These are phyloP conservation scores for Exophiala xenobiotica DNA, from an alignment of 2,329 filamentous ascomycete genomes.

Conservation along the genomic window DNA sequence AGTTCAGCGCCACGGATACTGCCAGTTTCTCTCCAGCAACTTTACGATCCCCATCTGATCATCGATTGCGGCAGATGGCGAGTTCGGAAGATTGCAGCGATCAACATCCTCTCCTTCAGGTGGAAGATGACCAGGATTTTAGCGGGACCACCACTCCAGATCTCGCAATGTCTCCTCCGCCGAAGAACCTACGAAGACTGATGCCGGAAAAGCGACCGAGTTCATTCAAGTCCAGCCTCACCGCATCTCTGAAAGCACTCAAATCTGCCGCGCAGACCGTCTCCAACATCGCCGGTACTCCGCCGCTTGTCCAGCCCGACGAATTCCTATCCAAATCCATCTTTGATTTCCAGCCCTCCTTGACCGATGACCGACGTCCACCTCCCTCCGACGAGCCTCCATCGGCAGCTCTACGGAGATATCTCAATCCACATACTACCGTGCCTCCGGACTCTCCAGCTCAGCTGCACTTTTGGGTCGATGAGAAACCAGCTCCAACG, in stretches of 20 bases:
- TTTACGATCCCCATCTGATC: slow-evolving; percentile 38
- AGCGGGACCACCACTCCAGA: slow-evolving; percentile 16
- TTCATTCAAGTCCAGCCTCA: slow-evolving; percentile 63
- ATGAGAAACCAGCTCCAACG: slow-evolving; percentile 29
- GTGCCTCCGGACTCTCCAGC: slow-evolving; percentile 39
- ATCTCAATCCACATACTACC: slow-evolving; percentile 53
- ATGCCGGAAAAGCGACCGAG: slow-evolving; percentile 34
- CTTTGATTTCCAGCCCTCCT: slow-evolving; percentile 56
- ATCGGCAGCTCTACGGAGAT: slow-evolving; percentile 58
- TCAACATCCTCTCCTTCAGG: slow-evolving; percentile 58
- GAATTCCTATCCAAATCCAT: slow-evolving; percentile 60
- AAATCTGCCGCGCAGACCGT: slow-evolving; percentile 62
- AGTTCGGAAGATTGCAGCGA: slow-evolving; percentile 55
- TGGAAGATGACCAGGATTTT: slow-evolving; percentile 32
- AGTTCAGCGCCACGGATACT: slow-evolving; percentile 46
- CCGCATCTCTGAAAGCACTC: slow-evolving; percentile 60
- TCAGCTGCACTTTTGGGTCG: slow-evolving; percentile 47
- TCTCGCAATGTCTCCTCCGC: slow-evolving; percentile 28
- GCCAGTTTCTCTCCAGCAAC: slow-evolving; percentile 44
- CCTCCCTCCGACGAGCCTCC: slow-evolving; percentile 54
- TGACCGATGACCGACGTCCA: slow-evolving; percentile 62
- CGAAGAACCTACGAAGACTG: slow-evolving; percentile 17
- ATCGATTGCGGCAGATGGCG: slow-evolving; percentile 50
- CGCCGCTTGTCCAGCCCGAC: slow-evolving; percentile 53
- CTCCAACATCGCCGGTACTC: slow-evolving; percentile 56